Conservation (phyloP, 2,329 filamentous ascomycete species). For the Colletotrichum sp. region DNA sequence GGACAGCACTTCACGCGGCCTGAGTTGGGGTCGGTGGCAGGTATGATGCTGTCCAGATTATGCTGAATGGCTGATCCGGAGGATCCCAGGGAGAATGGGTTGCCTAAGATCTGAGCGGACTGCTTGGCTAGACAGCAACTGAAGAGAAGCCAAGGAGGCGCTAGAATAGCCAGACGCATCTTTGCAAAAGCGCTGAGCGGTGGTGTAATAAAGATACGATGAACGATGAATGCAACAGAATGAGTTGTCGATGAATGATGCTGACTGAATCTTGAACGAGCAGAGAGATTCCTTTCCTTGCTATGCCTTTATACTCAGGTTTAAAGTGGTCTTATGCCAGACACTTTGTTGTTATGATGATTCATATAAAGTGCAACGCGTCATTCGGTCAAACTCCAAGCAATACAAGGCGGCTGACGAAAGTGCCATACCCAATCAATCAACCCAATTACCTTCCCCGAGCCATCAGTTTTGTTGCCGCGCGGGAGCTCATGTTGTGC, state of each 20-base stretch:
- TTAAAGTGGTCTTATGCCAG: neutral
- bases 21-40: neutral
- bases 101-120: neutral
- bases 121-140: neutral
- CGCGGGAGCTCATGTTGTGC: neutral
- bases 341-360: neutral
- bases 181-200: neutral
- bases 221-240: neutral
- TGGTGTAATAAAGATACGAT: neutral
- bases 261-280: neutral
- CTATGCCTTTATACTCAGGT: neutral
- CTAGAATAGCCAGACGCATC: neutral
- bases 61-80: neutral
- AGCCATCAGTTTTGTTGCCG: neutral
- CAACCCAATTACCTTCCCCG: neutral
- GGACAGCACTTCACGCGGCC: neutral
- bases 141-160: neutral
- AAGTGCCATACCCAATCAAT: neutral
- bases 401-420: neutral
- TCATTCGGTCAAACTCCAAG: neutral
- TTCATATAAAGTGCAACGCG: neutral
- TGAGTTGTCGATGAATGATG: neutral
- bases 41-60: neutral
- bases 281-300: neutral
- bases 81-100: neutral